These are phyloP conservation scores for Colletotrichum horii DNA, from an alignment of 2,329 filamentous ascomycete species.

Conservation along the genomic window DNA sequence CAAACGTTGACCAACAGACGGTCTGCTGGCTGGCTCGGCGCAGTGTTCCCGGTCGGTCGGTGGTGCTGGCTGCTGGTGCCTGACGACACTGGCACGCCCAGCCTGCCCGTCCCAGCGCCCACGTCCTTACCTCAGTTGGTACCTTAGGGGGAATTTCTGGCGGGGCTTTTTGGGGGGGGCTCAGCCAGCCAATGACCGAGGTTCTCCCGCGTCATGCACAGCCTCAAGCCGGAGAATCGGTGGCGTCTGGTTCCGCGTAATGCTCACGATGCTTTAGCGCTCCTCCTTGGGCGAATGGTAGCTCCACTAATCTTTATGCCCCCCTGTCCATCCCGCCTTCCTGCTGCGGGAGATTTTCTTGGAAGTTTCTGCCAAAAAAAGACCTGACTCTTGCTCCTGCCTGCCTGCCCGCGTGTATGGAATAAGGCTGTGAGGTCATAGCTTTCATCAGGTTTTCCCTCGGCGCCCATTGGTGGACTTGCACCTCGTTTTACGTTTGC, in stretches of 20 bases:
- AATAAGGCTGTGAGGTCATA: slow-evolving; percentile 17
- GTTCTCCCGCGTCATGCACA: background rate
- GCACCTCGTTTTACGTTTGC: background rate
- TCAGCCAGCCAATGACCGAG: slow-evolving; percentile 8
- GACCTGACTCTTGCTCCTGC: background rate
- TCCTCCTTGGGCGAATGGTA: background rate
- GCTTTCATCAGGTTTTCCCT: background rate
- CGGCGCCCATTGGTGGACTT: background rate
- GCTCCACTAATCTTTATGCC: slow-evolving; percentile 1
- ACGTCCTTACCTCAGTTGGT: background rate
- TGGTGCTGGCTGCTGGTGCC: slow-evolving; percentile 8
- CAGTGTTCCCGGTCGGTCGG: background rate
- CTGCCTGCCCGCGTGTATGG: background rate
- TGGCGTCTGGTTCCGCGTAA: slow-evolving; percentile 20
- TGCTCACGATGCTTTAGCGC: slow-evolving; percentile 16
- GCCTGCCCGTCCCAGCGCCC: background rate
- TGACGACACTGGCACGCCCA: slow-evolving; percentile 12
- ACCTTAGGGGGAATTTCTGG: background rate
- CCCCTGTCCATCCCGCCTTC: slow-evolving; percentile 18
- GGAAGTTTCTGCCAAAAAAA: slow-evolving; percentile 9
- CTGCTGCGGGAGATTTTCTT: slow-evolving; percentile 13
- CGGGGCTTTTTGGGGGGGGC: background rate
- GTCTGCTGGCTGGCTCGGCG: background rate
- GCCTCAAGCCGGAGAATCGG: slow-evolving; percentile 20
- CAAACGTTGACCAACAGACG: slow-evolving; percentile 17